These are phyloP conservation scores for Penicillium sp. DNA, from an alignment of 2,329 filamentous ascomycete genomes.

Conservation along the genomic window DNA sequence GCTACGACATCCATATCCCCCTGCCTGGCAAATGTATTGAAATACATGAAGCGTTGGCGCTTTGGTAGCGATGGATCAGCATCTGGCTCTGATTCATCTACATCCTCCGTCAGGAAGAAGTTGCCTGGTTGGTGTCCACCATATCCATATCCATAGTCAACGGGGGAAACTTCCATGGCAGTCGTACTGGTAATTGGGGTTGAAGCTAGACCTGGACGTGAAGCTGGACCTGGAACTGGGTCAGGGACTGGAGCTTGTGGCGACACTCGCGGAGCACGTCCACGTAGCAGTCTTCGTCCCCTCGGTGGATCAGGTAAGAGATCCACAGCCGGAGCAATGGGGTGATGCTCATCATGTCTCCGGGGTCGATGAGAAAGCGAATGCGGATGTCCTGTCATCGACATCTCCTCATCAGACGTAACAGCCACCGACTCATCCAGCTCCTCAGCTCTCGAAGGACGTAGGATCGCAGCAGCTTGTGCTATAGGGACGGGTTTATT, in stretches of 20 bases:
- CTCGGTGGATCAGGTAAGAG: neutral
- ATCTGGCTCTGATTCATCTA: neutral
- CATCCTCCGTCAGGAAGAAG: neutral
- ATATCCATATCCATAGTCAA: constrained; percentile 3
- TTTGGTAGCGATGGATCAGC: neutral
- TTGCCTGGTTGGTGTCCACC: neutral
- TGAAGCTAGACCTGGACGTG: neutral
- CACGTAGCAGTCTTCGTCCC: neutral
- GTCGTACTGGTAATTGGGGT: neutral
- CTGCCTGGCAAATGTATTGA: neutral
- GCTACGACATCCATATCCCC: neutral
- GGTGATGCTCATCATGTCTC: neutral
- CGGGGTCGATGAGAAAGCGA: neutral
- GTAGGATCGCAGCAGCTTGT: neutral
- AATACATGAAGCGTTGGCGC: neutral
- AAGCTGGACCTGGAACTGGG: neutral
- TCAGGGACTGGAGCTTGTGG: neutral
- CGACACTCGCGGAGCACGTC: neutral
- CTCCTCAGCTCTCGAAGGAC: neutral
- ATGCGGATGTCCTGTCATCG: neutral
- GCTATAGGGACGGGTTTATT: neutral
- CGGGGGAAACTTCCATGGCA: neutral
- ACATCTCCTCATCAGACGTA: neutral
- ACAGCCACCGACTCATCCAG: neutral
- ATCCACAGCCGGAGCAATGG: neutral